phyloP scores from a whole-genome alignment of 2,329 filamentous ascomycete genomes.

The Paraconiothyrium sp. region DNA sequence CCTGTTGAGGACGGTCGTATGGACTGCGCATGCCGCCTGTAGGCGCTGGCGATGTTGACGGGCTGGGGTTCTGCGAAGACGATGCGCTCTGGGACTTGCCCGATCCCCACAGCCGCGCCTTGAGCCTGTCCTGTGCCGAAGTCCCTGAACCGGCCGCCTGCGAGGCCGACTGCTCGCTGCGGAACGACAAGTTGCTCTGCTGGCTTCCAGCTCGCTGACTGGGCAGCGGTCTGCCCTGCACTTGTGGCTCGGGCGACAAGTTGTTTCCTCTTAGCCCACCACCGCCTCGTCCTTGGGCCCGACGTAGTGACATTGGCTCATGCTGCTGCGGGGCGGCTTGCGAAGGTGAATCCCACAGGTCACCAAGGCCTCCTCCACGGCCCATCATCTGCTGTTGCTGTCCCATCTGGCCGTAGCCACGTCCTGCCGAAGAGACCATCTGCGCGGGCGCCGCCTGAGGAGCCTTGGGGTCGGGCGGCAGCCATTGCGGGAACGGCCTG shows the following conservation, averaged over 20 bases:
- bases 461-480: slow-evolving; percentile 87
- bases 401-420: slow-evolving; percentile 39
- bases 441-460: slow-evolving; percentile 62
- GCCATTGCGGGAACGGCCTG: slow-evolving; percentile 82
- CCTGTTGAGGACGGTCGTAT: slow-evolving; percentile 35
- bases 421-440: slow-evolving; percentile 61
- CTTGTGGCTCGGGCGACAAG: slow-evolving; percentile 44
- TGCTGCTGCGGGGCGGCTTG: slow-evolving; percentile 47
- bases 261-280: slow-evolving; percentile 45
- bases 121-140: slow-evolving; percentile 82
- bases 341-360: slow-evolving; percentile 65
- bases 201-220: slow-evolving; percentile 80
- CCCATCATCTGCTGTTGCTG: slow-evolving; percentile 37
- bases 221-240: slow-evolving; percentile 69
- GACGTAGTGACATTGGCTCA: slow-evolving; percentile 54
- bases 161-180: slow-evolving; percentile 47
- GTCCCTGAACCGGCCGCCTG: slow-evolving; percentile 55
- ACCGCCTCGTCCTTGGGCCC: slow-evolving; percentile 55
- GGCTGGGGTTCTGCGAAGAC: slow-evolving; percentile 31
- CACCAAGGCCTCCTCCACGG: slow-evolving; percentile 56
- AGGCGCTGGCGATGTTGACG: slow-evolving; percentile 17
- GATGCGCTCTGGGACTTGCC: slow-evolving; percentile 58
- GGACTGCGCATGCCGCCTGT: slow-evolving; percentile 31
- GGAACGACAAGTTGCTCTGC: slow-evolving; percentile 63
- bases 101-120: slow-evolving; percentile 80